Evolutionary conservation across 2,329 filamentous ascomycete species (phyloP).

Genomic region (Paraphoma sp.): DNA sequence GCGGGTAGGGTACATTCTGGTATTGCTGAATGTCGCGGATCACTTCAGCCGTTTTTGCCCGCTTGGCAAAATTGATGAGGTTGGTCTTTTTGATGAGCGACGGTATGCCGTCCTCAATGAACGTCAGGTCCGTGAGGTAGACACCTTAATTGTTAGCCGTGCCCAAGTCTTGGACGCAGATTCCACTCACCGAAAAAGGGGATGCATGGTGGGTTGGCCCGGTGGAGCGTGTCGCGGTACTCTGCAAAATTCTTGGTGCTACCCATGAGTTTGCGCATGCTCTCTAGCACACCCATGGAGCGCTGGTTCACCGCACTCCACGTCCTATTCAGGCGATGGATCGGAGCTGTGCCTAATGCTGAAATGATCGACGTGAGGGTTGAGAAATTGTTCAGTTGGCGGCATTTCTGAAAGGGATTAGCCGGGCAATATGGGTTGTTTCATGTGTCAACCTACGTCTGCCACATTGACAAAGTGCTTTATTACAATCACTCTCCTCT

Average conservation of each 20-base stretch:
- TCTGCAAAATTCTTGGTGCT: constrained; percentile 98
- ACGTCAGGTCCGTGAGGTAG: constrained; percentile 95
- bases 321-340: constrained; percentile 89
- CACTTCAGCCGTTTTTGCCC: constrained; percentile 96
- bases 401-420: constrained; percentile 77
- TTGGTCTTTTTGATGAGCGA: constrained; percentile 96
- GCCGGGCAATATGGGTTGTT: constrained; percentile 9
- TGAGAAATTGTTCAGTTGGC: constrained; percentile 92
- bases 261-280: constrained; percentile 92
- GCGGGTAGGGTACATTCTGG: constrained; percentile 93
- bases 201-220: constrained; percentile 94
- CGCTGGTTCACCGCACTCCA: constrained; percentile 93
- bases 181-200: constrained; percentile 84
- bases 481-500: constrained; percentile 95
- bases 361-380: constrained; percentile 98
- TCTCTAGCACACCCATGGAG: constrained; percentile 80
- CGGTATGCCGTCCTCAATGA: constrained; percentile 97
- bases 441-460: constrained; percentile 69
- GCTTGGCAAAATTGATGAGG: constrained; percentile 98
- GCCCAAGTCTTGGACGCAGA: neutral
- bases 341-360: constrained; percentile 90
- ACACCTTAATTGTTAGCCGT: constrained; percentile 67
- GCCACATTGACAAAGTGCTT: constrained; percentile 98
- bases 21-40: constrained; percentile 99
- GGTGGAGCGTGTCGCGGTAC: constrained; percentile 91